A percentile compares a stretch with the other conserved stretches of the same genome.
Conservation (phyloP, 495 filamentous ascomycete genomes). For the Neurospora sublineolata region DNA sequence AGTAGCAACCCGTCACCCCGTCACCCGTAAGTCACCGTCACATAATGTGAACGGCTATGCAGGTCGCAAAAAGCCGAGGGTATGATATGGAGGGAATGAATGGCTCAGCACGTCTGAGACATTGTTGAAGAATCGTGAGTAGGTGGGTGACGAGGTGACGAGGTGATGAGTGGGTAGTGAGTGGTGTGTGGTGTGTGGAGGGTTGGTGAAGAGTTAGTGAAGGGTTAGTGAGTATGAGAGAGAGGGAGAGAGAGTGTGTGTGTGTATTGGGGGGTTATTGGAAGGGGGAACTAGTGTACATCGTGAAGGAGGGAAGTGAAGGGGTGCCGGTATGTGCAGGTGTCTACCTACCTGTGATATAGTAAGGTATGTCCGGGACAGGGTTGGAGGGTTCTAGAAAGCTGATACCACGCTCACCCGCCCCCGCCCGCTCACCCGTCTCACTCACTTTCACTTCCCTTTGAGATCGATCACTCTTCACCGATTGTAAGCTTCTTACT, state of each 20-base stretch:
- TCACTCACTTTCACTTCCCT: neutral
- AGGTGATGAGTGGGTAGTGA: neutral
- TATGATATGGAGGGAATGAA: neutral
- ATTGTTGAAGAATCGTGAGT: neutral
- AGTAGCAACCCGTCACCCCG: neutral
- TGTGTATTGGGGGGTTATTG: neutral
- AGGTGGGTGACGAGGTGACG: neutral
- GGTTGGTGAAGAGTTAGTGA: neutral
- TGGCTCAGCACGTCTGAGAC: neutral
- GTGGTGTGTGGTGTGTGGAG: neutral
- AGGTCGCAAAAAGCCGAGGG: constrained; percentile 10
- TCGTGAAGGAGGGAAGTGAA: neutral
- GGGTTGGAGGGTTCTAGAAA: neutral
- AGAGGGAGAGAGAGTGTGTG: neutral
- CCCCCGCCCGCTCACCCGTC: neutral
- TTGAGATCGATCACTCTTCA: neutral
- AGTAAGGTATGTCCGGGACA: neutral
- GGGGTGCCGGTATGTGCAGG: neutral
- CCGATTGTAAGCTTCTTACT: neutral
- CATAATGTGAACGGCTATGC: constrained; percentile 16
- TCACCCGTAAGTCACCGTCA: neutral
- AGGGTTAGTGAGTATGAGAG: neutral
- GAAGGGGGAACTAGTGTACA: neutral
- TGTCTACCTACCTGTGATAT: neutral
- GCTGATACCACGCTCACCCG: neutral